Percentiles rank a stretch among this genome's conserved stretches.
Evolutionary conservation across 2,329 filamentous ascomycete species (phyloP).

Genomic region (Aschersonia sp.): DNA sequence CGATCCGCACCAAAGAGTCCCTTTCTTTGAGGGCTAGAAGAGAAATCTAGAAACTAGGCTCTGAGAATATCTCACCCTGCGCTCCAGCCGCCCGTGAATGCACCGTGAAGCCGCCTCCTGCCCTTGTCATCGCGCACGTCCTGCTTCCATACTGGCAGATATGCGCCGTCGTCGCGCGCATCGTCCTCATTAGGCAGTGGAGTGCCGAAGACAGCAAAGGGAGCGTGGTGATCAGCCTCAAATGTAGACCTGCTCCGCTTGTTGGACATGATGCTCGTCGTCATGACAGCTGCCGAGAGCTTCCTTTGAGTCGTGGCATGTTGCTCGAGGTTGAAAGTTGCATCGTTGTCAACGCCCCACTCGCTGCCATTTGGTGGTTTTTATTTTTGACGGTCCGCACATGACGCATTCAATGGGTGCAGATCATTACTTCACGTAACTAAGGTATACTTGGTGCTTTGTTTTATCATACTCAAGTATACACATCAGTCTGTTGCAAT

Average conservation of each 20-base stretch:
- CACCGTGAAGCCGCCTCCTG: conserved; percentile 80
- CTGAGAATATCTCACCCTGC: conserved; percentile 54
- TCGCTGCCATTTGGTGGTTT: neutral
- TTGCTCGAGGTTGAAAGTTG: neutral
- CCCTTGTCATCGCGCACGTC: conserved; percentile 89
- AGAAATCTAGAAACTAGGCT: neutral
- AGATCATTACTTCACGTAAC: too few species aligned
- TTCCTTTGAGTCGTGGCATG: neutral
- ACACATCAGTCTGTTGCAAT: too few species aligned
- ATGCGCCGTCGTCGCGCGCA: conserved; percentile 77
- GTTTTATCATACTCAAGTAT: too few species aligned
- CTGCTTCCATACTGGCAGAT: conserved; percentile 95
- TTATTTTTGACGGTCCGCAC: too few species aligned
- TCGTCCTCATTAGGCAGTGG: conserved; percentile 70
- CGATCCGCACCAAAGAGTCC: neutral
- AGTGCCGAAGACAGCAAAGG: conserved; percentile 71
- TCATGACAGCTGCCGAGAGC: neutral
- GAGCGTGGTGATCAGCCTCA: conserved; percentile 61
- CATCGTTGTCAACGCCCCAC: neutral
- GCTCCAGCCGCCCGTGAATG: conserved; percentile 93
- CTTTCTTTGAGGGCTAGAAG: too few species aligned
- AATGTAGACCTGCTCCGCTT: conserved; percentile 71
- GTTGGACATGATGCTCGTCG: conserved; percentile 43
- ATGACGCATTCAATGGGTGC: too few species aligned
- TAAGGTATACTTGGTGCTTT: too few species aligned